phyloP scores from a whole-genome alignment of 2,329 filamentous ascomycete genomes.

The Aspergillus ibericus region DNA sequence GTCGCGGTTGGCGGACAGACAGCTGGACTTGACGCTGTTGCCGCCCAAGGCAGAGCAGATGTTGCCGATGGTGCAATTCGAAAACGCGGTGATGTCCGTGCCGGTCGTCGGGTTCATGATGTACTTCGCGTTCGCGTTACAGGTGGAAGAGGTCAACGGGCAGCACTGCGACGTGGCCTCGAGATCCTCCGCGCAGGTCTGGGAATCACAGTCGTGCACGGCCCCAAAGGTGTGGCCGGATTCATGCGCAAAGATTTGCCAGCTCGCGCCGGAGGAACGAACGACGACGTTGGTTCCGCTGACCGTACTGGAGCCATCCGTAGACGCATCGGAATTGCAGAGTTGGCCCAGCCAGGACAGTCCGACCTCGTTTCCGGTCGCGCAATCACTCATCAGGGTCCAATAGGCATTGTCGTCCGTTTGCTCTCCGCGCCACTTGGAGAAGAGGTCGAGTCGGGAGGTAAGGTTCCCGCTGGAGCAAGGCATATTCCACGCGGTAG shows the following conservation, averaged over 20 bases:
- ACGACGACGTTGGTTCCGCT: slow-evolving; percentile 88
- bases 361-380: slow-evolving; percentile 80
- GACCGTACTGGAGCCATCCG: slow-evolving; percentile 65
- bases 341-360: slow-evolving; percentile 91
- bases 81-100: slow-evolving; percentile 73
- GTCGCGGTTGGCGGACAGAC: slow-evolving; percentile 81
- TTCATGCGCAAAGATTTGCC: slow-evolving; percentile 96
- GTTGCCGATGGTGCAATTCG: slow-evolving; percentile 85
- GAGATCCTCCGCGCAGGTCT: slow-evolving; percentile 65
- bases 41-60: slow-evolving; percentile 83
- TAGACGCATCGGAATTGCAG: slow-evolving; percentile 60
- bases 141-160: slow-evolving; percentile 66
- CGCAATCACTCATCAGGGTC: slow-evolving; percentile 81
- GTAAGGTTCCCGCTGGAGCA: slow-evolving; percentile 65
- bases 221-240: slow-evolving; percentile 93
- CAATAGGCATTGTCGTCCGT: slow-evolving; percentile 86
- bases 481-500: slow-evolving; percentile 79
- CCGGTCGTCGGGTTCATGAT: slow-evolving; percentile 96
- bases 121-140: slow-evolving; percentile 74
- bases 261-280: slow-evolving; percentile 76
- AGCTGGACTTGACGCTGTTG: slow-evolving; percentile 72
- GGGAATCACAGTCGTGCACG: slow-evolving; percentile 80
- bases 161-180: slow-evolving; percentile 72
- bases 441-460: slow-evolving; percentile 82
- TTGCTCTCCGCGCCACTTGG: slow-evolving; percentile 77